phyloP scores from a whole-genome alignment of 805 yeast genomes.

The Candida insectalens region DNA sequence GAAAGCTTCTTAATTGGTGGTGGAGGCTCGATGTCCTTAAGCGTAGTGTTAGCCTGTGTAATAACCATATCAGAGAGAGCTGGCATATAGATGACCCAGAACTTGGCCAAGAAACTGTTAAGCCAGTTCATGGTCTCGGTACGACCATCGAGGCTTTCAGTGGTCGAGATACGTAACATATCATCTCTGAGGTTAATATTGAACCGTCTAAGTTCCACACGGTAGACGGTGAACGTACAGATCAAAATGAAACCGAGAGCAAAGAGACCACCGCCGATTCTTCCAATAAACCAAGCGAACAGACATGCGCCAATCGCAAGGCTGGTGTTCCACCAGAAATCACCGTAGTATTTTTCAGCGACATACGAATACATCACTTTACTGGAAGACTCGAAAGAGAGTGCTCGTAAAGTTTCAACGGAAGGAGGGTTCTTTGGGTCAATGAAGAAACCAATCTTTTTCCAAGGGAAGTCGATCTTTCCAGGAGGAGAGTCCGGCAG shows the following conservation, averaged over 20 bases:
- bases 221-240: constrained; percentile 56
- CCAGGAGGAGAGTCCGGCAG: constrained; percentile 4
- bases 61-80: constrained; percentile 69
- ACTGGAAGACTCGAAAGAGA: constrained; percentile 9
- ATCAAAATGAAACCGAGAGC: constrained; percentile 51
- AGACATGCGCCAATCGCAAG: constrained; percentile 61
- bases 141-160: constrained; percentile 51
- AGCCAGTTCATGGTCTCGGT: constrained; percentile 77
- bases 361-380: constrained; percentile 47
- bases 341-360: constrained; percentile 59
- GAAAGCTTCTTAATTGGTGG: constrained; percentile 69
- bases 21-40: constrained; percentile 72
- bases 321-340: constrained; percentile 62
- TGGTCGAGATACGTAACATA: constrained; percentile 54
- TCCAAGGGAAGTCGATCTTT: constrained; percentile 24
- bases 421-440: constrained; percentile 18
- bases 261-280: constrained; percentile 54
- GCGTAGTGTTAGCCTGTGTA: constrained; percentile 54
- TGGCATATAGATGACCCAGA: constrained; percentile 87
- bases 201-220: constrained; percentile 67
- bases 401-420: constrained; percentile 8
- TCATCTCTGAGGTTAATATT: constrained; percentile 70
- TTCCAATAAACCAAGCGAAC: constrained; percentile 60
- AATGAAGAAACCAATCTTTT: constrained; percentile 23
- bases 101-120: constrained; percentile 65